Conservation (phyloP, 768 basidiomycete species). For the Daedaleopsis nitida region DNA sequence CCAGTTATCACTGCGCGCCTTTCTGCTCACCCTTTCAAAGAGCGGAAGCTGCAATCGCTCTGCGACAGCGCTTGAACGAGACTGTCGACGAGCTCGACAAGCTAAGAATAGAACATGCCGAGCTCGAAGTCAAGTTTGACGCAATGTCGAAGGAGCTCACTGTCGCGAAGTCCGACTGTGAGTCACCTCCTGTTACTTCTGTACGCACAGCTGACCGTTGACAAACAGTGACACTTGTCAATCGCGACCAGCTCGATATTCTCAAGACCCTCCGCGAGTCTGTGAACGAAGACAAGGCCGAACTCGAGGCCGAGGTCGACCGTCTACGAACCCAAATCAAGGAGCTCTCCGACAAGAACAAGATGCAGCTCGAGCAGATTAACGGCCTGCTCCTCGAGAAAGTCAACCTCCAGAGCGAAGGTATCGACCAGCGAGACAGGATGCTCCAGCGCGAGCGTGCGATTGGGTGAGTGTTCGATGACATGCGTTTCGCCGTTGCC, state of each 20-base stretch:
- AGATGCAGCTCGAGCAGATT: constrained; percentile 89
- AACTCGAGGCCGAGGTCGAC: constrained; percentile 68
- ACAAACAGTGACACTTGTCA: constrained; percentile 77
- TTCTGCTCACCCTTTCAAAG: constrained; percentile 39
- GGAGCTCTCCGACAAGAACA: constrained; percentile 78
- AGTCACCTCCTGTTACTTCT: constrained; percentile 27
- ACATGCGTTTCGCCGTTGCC: not conserved
- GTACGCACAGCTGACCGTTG: not conserved
- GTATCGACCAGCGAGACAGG: constrained; percentile 86
- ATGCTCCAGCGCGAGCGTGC: constrained; percentile 86
- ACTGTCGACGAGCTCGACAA: constrained; percentile 78
- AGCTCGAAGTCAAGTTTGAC: constrained; percentile 71
- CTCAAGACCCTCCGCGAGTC: constrained; percentile 84
- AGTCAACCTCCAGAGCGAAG: constrained; percentile 85
- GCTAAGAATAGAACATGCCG: constrained; percentile 66
- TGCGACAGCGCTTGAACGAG: constrained; percentile 87
- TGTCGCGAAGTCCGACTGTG: constrained; percentile 85
- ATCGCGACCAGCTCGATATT: constrained; percentile 92
- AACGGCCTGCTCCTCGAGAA: constrained; percentile 88
- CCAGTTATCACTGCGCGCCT: not conserved
- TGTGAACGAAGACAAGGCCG: constrained; percentile 84
- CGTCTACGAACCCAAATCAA: constrained; percentile 66
- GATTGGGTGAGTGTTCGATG: constrained; percentile 58
- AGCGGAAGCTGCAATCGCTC: constrained; percentile 83
- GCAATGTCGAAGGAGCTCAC: constrained; percentile 67